Evolutionary conservation across 2,329 filamentous ascomycete genomes (phyloP).

Genomic region (Colletotrichum gloeosporioides): DNA sequence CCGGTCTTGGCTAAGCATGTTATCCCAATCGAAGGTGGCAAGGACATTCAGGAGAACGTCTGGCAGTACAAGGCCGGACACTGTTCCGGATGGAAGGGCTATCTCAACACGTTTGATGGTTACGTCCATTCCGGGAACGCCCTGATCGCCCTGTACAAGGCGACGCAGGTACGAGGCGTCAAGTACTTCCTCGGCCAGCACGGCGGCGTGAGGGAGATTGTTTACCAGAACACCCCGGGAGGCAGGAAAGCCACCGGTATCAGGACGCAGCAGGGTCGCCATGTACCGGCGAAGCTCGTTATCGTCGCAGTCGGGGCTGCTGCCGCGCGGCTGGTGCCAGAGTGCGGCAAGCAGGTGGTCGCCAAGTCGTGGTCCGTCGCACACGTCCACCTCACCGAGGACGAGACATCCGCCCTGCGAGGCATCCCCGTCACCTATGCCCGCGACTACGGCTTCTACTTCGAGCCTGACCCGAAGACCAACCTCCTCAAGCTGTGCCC

Average conservation of each 20-base stretch:
- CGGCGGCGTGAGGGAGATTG: slow-evolving; percentile 30
- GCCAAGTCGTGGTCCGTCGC: slow-evolving; percentile 66
- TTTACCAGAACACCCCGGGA: slow-evolving; percentile 24
- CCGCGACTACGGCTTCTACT: slow-evolving; percentile 69
- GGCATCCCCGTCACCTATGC: slow-evolving; percentile 67
- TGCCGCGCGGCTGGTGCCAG: slow-evolving; percentile 50
- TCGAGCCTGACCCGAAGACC: slow-evolving; percentile 66
- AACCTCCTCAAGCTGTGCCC: slow-evolving; percentile 66
- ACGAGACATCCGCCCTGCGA: slow-evolving; percentile 57
- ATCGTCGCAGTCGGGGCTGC: slow-evolving; percentile 60
- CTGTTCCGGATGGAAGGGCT: slow-evolving; percentile 60
- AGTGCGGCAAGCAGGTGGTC: slow-evolving; percentile 53
- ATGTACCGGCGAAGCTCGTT: slow-evolving; percentile 35
- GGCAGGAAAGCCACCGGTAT: not conserved
- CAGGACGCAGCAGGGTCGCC: not conserved
- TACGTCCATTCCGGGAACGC: slow-evolving; percentile 63
- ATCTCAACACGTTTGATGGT: slow-evolving; percentile 61
- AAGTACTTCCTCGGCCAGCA: slow-evolving; percentile 37
- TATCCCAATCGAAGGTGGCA: slow-evolving; percentile 33
- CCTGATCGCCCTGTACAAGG: slow-evolving; percentile 49
- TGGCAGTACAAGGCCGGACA: slow-evolving; percentile 53
- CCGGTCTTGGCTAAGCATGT: slow-evolving; percentile 28
- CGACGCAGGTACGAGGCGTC: slow-evolving; percentile 41
- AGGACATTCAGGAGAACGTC: slow-evolving; percentile 45
- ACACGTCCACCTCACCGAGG: slow-evolving; percentile 61